These are phyloP conservation scores for Phoma sp. DNA, from an alignment of 2,329 filamentous ascomycete genomes.

Conservation along the genomic window DNA sequence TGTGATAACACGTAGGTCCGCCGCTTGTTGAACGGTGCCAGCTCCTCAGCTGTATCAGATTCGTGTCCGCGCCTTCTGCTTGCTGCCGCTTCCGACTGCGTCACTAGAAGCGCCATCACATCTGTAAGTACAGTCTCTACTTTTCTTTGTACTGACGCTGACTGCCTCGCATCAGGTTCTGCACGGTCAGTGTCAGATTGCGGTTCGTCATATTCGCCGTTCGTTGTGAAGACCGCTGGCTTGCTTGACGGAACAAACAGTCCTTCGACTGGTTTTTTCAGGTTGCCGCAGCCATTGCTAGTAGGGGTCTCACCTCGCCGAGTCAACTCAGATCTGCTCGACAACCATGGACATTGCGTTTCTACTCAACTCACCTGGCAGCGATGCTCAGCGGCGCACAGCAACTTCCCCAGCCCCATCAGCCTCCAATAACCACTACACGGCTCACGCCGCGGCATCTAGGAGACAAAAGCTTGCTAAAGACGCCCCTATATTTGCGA, in stretches of 20 bases:
- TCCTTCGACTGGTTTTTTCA: conserved; percentile 23
- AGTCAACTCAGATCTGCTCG: conserved; percentile 1
- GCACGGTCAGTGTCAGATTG: neutral
- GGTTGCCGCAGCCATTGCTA: neutral
- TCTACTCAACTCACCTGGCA: conserved; percentile 48
- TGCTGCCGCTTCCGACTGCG: conserved; percentile 2
- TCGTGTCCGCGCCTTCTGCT: conserved; percentile 17
- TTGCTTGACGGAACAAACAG: conserved; percentile 38
- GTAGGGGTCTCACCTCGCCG: conserved; percentile 9
- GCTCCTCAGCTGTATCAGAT: conserved; percentile 20
- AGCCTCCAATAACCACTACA: conserved; percentile 11
- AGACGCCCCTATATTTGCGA: conserved; percentile 67
- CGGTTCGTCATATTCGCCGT: conserved; percentile 22
- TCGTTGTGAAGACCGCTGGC: conserved; percentile 27
- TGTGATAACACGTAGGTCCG: conserved; percentile 27
- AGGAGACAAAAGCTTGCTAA: conserved; percentile 66
- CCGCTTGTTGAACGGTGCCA: conserved; percentile 32
- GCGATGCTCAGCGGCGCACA: neutral
- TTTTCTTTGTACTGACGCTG: no score
- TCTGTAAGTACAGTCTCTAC: no score
- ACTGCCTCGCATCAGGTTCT: neutral
- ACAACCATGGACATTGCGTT: conserved; percentile 48
- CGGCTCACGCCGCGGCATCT: conserved; percentile 13
- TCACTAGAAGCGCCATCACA: neutral
- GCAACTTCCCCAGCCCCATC: conserved; percentile 11